These are phyloP conservation scores for Metroxylon sagu DNA, from an alignment of 176 grass and related monocot genomes.

Conservation along the genomic window DNA sequence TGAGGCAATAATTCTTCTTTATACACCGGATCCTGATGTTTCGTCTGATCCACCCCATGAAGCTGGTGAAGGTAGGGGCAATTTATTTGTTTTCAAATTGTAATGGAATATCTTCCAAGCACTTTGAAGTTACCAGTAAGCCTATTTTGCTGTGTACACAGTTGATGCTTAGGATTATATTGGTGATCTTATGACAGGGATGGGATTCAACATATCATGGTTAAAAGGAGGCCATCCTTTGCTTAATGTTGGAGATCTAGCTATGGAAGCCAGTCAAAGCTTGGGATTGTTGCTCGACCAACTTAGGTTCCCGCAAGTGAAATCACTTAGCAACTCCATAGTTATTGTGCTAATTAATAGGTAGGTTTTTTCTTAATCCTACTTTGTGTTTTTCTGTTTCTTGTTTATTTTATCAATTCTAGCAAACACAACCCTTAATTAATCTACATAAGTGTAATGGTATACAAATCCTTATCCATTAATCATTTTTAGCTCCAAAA, in stretches of 20 bases:
- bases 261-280: slow-evolving; percentile 87
- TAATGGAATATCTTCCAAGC: too few species aligned
- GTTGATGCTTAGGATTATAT: too few species aligned
- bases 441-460: too few species aligned
- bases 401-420: not conserved
- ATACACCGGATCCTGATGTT: slow-evolving; percentile 71
- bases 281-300: slow-evolving; percentile 86
- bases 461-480: too few species aligned
- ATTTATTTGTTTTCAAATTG: too few species aligned
- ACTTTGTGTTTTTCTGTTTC: not conserved
- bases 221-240: slow-evolving; percentile 82
- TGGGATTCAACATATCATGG: slow-evolving; percentile 87
- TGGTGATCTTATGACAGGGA: slow-evolving; percentile 30
- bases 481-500: too few species aligned
- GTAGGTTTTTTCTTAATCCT: slow-evolving; percentile 24
- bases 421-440: too few species aligned
- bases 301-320: slow-evolving; percentile 75
- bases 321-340: slow-evolving; percentile 80
- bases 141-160: too few species aligned
- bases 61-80: slow-evolving; percentile 35
- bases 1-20: slow-evolving; percentile 68
- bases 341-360: slow-evolving; percentile 78
- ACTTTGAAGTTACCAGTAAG: too few species aligned
- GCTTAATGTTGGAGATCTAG: slow-evolving; percentile 74
- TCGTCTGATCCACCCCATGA: slow-evolving; percentile 63